Percentiles rank a stretch among this genome's conserved stretches.
phyloP scores from a whole-genome alignment of 2,329 filamentous ascomycete species.

The Fusarium nygamai region DNA sequence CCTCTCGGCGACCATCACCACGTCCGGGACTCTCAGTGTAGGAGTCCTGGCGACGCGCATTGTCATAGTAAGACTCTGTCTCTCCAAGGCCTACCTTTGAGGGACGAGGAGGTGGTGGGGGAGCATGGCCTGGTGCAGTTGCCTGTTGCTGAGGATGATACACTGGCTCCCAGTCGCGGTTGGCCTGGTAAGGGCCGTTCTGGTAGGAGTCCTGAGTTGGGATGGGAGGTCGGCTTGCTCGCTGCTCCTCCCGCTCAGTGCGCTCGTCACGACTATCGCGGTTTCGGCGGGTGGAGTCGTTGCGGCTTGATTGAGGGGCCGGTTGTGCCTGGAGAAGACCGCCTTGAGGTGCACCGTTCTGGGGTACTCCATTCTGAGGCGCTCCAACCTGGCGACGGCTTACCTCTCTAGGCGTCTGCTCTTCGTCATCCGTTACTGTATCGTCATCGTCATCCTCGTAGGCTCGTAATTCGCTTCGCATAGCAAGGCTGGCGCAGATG shows the following conservation, averaged over 20 bases:
- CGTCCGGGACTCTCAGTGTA: slow-evolving; percentile 40
- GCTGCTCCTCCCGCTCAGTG: slow-evolving; percentile 31
- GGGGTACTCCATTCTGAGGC: slow-evolving; percentile 26
- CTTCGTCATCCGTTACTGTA: slow-evolving; percentile 46
- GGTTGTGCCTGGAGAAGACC: slow-evolving; percentile 29
- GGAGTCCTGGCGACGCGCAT: slow-evolving; percentile 32
- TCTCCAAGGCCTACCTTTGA: slow-evolving; percentile 52
- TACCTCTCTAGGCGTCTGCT: slow-evolving; percentile 17
- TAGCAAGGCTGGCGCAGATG: slow-evolving; percentile 60
- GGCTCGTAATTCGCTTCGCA: slow-evolving; percentile 60
- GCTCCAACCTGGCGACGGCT: slow-evolving; percentile 31
- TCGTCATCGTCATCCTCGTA: slow-evolving; percentile 52
- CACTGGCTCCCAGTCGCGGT: slow-evolving; percentile 46
- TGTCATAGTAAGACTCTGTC: slow-evolving; percentile 47
- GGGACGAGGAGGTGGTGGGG: slow-evolving; percentile 51
- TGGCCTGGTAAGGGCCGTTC: slow-evolving; percentile 35
- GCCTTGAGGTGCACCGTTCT: slow-evolving; percentile 22
- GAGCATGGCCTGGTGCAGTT: slow-evolving; percentile 37
- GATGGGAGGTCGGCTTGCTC: slow-evolving; percentile 30
- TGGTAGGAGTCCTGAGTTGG: slow-evolving; percentile 35
- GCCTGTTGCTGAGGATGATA: slow-evolving; percentile 34
- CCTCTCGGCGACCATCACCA: slow-evolving; percentile 41
- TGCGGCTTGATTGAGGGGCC: slow-evolving; percentile 16
- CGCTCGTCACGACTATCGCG: slow-evolving; percentile 42
- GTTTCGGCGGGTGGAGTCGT: slow-evolving; percentile 36